Base-by-base conservation (phyloP, 805 yeast species). In the Candida succiphila region DNA sequence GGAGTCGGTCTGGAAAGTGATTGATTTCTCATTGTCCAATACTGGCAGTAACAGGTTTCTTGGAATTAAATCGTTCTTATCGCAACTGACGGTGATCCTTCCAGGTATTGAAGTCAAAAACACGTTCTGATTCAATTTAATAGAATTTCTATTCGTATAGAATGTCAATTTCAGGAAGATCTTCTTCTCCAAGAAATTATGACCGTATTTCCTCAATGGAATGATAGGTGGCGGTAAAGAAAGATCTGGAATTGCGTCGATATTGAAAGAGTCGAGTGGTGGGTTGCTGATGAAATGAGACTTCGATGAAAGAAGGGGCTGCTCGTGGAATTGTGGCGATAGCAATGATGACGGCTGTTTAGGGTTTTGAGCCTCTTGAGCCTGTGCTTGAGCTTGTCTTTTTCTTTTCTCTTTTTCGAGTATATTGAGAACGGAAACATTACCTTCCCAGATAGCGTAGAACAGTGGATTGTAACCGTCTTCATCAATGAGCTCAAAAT, bases 201-300 rank as follows among this genome's bases (percentile, higher is more conserved):
- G 98, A 13, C 98, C 98, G 52, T 92, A 92, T 46, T 94, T 74
- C 47, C 96, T 69, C 34, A 92, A 61, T 1, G 98, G 98, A 32
- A 92, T 75, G 34, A 92, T 85, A 4, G 98, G 98, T 1, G 98
- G 98, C 1, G 98, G 98, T 37, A 92, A 65, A 17, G 87, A 75
- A 31, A 92, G 68, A 46, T 86, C 95, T 0, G 98, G 97, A 34
- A 92, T 89, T n/a, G 45, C 33, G 16, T 48, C 54, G 4, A 49
- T 30, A 4, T 32, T 29, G 7, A 37, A 26, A 38, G 31, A 36
- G 25, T n/a, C 34, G 30, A 26, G 35, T 36, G 13, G 39, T 39
- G 8, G 33, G 10, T 21, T 21, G 10, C 23, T 20, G 30, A 15
- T 4, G 35, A 24, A 4, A 27, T 25, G 6, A 27, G 20, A 17